Percentiles rank a stretch among this genome's conserved stretches.
Evolutionary conservation across 345 rosid genomes (phyloP).

Genomic region (Garcia nutans): DNA sequence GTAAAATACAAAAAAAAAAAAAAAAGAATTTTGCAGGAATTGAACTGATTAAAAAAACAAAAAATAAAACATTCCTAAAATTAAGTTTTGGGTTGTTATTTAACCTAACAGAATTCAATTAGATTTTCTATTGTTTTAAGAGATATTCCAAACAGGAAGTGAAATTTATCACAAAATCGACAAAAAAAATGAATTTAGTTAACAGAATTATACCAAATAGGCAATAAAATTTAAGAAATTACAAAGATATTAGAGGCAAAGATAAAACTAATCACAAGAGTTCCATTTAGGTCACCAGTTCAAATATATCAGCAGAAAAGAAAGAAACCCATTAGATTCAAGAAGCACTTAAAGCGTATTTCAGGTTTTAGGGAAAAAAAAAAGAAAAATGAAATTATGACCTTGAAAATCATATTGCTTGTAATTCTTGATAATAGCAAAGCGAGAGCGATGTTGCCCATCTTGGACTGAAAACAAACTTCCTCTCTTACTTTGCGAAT

Average conservation of each 20-base stretch:
- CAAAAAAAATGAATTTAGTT: too few species aligned
- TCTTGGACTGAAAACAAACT: too few species aligned
- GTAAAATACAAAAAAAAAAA: too few species aligned
- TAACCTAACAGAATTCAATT: neutral
- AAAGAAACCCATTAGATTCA: neutral
- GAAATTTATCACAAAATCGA: too few species aligned
- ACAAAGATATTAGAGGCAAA: neutral
- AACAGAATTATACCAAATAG: too few species aligned
- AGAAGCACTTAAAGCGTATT: neutral
- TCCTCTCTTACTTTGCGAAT: neutral
- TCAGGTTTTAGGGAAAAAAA: neutral
- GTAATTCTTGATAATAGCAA: conserved; percentile 9
- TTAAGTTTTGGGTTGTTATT: too few species aligned
- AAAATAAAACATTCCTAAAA: too few species aligned
- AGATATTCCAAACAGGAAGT: too few species aligned
- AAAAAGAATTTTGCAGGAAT: too few species aligned
- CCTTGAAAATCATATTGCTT: conserved; percentile 20
- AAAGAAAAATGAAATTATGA: neutral
- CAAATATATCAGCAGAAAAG: too few species aligned
- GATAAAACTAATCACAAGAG: neutral
- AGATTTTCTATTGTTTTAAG: neutral
- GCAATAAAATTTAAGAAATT: neutral
- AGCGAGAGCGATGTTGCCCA: too few species aligned
- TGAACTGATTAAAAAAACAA: too few species aligned
- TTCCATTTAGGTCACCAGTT: neutral